A percentile compares a stretch with the other conserved stretches of the same genome.
These are phyloP conservation scores for Pyrenophora seminiperda DNA, from an alignment of 2,329 filamentous ascomycete genomes.

Conservation along the genomic window DNA sequence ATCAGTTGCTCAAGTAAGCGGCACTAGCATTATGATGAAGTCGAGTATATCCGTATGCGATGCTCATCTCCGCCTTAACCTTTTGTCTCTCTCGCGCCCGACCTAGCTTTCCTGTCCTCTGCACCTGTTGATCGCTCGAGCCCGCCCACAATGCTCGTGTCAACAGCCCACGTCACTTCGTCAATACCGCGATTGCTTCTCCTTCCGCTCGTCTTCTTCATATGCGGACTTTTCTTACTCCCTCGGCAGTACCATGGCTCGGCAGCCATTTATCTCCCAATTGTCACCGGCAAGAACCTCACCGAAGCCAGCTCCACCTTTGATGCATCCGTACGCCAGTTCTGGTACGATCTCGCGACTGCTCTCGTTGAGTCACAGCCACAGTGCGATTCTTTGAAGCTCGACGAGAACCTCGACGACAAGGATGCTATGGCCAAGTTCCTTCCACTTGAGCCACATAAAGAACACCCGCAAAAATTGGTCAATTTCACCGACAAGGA, in stretches of 20 bases:
- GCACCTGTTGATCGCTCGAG: not conserved
- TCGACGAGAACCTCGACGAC: constrained; percentile 18
- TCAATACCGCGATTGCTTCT: constrained; percentile 19
- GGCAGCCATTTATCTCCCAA: not conserved
- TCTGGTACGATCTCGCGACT: constrained; percentile 23
- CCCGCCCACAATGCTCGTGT: constrained; percentile 18
- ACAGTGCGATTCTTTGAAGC: constrained; percentile 17
- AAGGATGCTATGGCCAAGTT: constrained; percentile 11
- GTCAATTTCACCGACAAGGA: constrained; percentile 24
- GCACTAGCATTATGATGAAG: too few species aligned
- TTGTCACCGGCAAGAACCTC: constrained; percentile 12
- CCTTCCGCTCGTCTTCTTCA: constrained; percentile 18
- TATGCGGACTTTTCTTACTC: constrained; percentile 18
- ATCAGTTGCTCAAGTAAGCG: too few species aligned
- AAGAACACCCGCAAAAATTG: constrained; percentile 17
- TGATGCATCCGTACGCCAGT: constrained; percentile 14
- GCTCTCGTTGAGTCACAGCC: constrained; percentile 21
- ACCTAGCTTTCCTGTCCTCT: not conserved
- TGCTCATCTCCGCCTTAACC: not conserved
- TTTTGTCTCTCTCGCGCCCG: not conserved
- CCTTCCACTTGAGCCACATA: constrained; percentile 17
- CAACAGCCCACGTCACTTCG: constrained; percentile 12
- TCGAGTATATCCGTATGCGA: too few species aligned
- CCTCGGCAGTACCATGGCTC: constrained; percentile 11
- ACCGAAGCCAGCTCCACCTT: constrained; percentile 23